Base-by-base conservation (phyloP, 495 filamentous ascomycete genomes). In the Arthonia radiata region DNA sequence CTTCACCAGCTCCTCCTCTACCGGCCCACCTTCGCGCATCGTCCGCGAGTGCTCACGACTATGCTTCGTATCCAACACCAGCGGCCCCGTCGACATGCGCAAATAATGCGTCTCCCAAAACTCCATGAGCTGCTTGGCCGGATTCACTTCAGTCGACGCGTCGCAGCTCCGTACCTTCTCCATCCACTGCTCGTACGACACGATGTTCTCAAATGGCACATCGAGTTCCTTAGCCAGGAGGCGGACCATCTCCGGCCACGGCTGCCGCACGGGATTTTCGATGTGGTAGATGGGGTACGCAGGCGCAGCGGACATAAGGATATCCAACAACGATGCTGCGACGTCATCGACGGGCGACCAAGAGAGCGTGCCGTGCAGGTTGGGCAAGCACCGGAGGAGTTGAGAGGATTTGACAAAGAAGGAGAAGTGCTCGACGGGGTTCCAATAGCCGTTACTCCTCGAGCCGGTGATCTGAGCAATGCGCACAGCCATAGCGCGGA, bases 61-160 rank as follows among this genome's bases (percentile, higher is more conserved):
- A 23, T 48, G 46, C 10, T 27, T 34, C 0, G 49, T 49, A 17
- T 54, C 54, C 26, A 67, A 31, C 0, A 64, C 12, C 1, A 67
- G 34, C 0, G 54, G 57, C 10, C 56, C 56, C 26, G 61, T 64
- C 0, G 56, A 54, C 60, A 67, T 63, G 3, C 53, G 41, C 2
- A 49, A 11, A 27, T 53, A 69, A 18, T 65, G 46, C 6, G 35
- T 32, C n/a, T 61, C 58, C 10, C 66, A 29, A 34, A 65, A 67
- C 4, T 61, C 59, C 0, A 53, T 14, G 24, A 62, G 38, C 10
- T 28, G 29, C 0, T 32, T 30, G 0, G 60, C 60, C 0, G 64
- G 62, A 28, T 67, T 66, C 8, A 59, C 44, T 17, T 50, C 47
- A 0, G 50, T 36, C 1, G 39, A 40, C n/a, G n/a, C n/a, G n/a